A percentile compares a stretch with the other conserved stretches of the same genome.
Evolutionary conservation across 1,139 yeast genomes (phyloP).

Genomic region (Torulaspora pretoriensis): DNA sequence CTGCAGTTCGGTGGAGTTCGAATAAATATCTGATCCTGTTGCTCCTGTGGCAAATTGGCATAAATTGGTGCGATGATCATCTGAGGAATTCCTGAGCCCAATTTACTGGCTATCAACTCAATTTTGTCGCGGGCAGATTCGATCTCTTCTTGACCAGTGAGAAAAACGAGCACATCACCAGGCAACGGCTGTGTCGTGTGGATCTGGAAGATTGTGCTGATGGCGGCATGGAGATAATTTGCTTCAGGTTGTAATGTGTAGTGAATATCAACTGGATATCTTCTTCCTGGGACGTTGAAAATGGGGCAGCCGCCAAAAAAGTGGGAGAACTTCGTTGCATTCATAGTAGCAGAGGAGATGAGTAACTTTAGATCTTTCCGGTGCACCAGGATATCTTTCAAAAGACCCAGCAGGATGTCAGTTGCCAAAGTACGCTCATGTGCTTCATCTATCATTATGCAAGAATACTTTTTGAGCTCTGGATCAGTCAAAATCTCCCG

Average conservation of each 20-base stretch:
- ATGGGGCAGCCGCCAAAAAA: constrained; percentile 83
- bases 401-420: constrained; percentile 76
- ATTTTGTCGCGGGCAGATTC: constrained; percentile 74
- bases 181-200: constrained; percentile 63
- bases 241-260: constrained; percentile 89
- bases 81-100: constrained; percentile 61
- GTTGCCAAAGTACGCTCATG: constrained; percentile 94
- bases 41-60: constrained; percentile 82
- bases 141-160: constrained; percentile 94
- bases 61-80: constrained; percentile 82
- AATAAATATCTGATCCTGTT: constrained; percentile 74
- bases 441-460: constrained; percentile 93
- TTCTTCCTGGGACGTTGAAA: constrained; percentile 81
- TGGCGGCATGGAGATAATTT: constrained; percentile 82
- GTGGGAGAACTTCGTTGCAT: constrained; percentile 76
- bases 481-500: constrained; percentile 83
- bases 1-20: constrained; percentile 76
- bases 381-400: constrained; percentile 59
- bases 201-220: constrained; percentile 75
- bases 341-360: constrained; percentile 92
- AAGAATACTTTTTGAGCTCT: constrained; percentile 61
- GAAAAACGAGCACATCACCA: constrained; percentile 87
- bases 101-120: constrained; percentile 56
- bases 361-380: constrained; percentile 69
- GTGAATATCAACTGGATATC: constrained; percentile 82